A percentile compares a stretch with the other conserved stretches of the same genome.
These are phyloP conservation scores for Friedmanniomyces simplex DNA, from an alignment of 495 filamentous ascomycete genomes.

Conservation along the genomic window DNA sequence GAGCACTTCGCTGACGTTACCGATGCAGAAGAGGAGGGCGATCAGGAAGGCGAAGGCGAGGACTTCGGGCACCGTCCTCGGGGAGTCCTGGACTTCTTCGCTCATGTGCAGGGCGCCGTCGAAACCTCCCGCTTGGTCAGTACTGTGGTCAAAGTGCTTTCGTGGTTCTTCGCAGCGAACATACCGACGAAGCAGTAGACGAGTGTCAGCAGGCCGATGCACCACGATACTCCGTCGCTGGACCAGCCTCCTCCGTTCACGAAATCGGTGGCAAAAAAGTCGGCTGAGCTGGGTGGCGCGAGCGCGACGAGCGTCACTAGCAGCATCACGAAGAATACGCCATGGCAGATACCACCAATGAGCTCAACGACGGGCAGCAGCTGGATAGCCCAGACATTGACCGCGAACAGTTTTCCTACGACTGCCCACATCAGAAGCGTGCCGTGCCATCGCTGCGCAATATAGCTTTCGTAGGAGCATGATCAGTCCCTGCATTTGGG, in stretches of 20 bases:
- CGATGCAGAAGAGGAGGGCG: constrained; percentile 7
- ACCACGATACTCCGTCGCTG: constrained; percentile 8
- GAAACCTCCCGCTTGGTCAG: constrained; percentile 1
- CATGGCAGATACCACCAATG: constrained; percentile 39
- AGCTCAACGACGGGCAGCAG: constrained; percentile 40
- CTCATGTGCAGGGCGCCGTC: constrained; percentile 15
- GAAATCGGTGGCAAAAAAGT: constrained; percentile 23
- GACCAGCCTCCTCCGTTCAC: constrained; percentile 5
- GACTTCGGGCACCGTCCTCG: constrained; percentile 2
- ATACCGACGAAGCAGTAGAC: constrained; percentile 8
- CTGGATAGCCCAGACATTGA: constrained; percentile 39
- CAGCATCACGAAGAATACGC: constrained; percentile 38
- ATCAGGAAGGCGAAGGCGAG: constrained; percentile 7
- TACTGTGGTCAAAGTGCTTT: too few relatives aligned
- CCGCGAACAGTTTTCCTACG: constrained; percentile 29
- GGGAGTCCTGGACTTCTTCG: constrained; percentile 10
- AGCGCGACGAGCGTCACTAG: constrained; percentile 35
- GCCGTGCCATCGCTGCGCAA: constrained; percentile 37
- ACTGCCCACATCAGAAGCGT: constrained; percentile 42
- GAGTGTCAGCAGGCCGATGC: constrained; percentile 3
- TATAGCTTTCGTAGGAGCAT: constrained; percentile 36
- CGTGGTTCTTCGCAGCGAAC: too few relatives aligned
- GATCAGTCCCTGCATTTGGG: constrained; percentile 38
- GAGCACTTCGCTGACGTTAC: constrained; percentile 2
- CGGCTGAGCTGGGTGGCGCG: constrained; percentile 35